phyloP scores from a whole-genome alignment of 768 basidiomycete species.

The Pisolithus orientalis region DNA sequence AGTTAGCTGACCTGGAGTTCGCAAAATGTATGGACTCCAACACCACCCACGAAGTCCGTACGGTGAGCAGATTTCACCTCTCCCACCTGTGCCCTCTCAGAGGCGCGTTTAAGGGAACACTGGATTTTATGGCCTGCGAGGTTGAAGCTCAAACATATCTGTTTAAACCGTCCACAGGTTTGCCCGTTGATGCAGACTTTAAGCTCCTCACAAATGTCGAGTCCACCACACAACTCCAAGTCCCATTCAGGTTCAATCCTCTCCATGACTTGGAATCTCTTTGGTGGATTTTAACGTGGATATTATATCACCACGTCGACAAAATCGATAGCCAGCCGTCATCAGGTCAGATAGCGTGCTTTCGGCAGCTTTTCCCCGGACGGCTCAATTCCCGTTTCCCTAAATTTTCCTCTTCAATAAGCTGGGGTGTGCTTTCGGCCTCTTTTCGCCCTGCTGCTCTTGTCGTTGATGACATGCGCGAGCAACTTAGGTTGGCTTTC shows the following conservation, averaged over 20 bases:
- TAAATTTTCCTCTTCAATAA: too few species aligned
- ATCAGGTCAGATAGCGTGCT: neutral
- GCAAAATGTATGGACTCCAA: neutral
- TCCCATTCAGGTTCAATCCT: neutral
- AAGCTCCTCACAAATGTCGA: too few species aligned
- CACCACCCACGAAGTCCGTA: neutral
- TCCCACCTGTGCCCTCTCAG: neutral
- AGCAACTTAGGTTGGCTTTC: too few species aligned
- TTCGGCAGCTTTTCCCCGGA: neutral
- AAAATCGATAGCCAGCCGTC: neutral
- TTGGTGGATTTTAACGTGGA: neutral
- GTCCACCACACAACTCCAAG: too few species aligned
- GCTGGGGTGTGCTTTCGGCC: too few species aligned
- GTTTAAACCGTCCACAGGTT: neutral
- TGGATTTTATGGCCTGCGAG: neutral
- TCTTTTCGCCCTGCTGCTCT: too few species aligned
- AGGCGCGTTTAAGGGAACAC: neutral
- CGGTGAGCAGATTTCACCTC: neutral
- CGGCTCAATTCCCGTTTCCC: too few species aligned
- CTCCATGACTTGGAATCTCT: neutral
- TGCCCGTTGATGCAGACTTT: too few species aligned
- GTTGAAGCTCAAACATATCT: neutral
- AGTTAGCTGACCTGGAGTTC: neutral
- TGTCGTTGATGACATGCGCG: too few species aligned
- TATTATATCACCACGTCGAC: neutral